Conservation (phyloP, 345 rosid species). For the Hibiscus tridactylites region DNA sequence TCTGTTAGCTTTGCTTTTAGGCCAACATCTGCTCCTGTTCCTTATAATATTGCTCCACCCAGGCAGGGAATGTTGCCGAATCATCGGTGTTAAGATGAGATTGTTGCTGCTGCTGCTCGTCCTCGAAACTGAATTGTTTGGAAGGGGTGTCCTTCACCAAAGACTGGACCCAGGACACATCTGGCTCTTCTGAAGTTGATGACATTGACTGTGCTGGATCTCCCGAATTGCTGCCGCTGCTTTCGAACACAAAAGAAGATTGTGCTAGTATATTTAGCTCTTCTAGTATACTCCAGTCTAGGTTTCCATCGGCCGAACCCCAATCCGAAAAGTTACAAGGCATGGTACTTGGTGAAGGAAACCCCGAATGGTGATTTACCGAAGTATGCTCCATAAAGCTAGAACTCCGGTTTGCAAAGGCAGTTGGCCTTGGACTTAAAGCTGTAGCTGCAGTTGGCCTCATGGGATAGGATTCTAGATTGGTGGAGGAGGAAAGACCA, state of each 20-base stretch:
- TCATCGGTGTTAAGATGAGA: slow-evolving; percentile 27
- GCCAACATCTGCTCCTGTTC: slow-evolving; percentile 84
- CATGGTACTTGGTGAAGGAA: slow-evolving; percentile 27
- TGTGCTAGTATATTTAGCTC: slow-evolving; percentile 67
- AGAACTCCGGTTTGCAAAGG: slow-evolving; percentile 61
- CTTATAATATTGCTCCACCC: slow-evolving; percentile 73
- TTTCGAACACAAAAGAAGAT: slow-evolving; percentile 54
- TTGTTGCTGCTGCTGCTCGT: slow-evolving; percentile 32
- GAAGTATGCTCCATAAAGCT: slow-evolving; percentile 59
- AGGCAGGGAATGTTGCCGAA: slow-evolving; percentile 38
- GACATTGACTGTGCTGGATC: slow-evolving; percentile 15
- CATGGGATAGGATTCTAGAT: slow-evolving; percentile 41
- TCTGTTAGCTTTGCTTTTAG: slow-evolving; percentile 21
- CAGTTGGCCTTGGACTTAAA: slow-evolving; percentile 51
- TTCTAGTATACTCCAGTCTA: slow-evolving; percentile 74
- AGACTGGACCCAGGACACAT: slow-evolving; percentile 71
- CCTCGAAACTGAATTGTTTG: slow-evolving; percentile 24
- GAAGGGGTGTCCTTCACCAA: slow-evolving; percentile 48
- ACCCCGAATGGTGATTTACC: slow-evolving; percentile 28
- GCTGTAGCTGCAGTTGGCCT: slow-evolving; percentile 34
- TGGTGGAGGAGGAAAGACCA: slow-evolving; percentile 45
- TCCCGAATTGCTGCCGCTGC: slow-evolving; percentile 23
- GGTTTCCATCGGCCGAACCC: slow-evolving; percentile 73
- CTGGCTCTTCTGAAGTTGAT: slow-evolving; percentile 45
- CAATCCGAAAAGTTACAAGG: slow-evolving; percentile 40